Conservation (phyloP, 2,329 filamentous ascomycete species). For the Akanthomyces muscarius region DNA sequence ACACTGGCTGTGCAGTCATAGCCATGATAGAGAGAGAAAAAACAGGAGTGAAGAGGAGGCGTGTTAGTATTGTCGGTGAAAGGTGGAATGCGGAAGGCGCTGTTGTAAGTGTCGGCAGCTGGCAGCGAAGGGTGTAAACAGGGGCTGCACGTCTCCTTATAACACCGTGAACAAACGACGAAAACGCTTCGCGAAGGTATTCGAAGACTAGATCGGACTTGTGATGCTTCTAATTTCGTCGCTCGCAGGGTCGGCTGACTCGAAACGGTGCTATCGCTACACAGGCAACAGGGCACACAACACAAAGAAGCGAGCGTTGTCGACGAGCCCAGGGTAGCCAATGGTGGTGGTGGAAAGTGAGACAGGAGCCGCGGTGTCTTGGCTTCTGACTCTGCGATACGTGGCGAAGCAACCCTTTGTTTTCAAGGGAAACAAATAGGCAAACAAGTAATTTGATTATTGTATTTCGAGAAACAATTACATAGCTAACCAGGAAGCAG, state of each 20-base stretch:
- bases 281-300: not conserved
- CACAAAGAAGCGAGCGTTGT: not conserved
- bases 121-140: not conserved
- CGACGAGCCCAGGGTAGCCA: not conserved
- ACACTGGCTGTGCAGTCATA: not conserved
- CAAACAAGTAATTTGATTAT: not conserved
- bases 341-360: not conserved
- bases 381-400: not conserved
- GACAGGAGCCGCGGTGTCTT: constrained; percentile 6
- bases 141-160: not conserved
- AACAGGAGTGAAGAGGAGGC: not conserved
- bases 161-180: not conserved
- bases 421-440: not conserved
- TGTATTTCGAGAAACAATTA: constrained; percentile 9
- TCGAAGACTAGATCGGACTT: not conserved
- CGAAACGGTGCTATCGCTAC: not conserved
- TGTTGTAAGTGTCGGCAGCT: constrained; percentile 11
- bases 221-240: not conserved
- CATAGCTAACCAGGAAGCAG: not conserved
- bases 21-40: not conserved
- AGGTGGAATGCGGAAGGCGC: not conserved
- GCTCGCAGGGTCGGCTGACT: not conserved
- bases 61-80: not conserved
- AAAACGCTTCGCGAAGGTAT: not conserved
- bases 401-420: not conserved